A percentile compares a stretch with the other conserved stretches of the same genome.
Conservation (phyloP, 225 moss, liverwort and hornwort species). For the Marchantia paleacea region DNA sequence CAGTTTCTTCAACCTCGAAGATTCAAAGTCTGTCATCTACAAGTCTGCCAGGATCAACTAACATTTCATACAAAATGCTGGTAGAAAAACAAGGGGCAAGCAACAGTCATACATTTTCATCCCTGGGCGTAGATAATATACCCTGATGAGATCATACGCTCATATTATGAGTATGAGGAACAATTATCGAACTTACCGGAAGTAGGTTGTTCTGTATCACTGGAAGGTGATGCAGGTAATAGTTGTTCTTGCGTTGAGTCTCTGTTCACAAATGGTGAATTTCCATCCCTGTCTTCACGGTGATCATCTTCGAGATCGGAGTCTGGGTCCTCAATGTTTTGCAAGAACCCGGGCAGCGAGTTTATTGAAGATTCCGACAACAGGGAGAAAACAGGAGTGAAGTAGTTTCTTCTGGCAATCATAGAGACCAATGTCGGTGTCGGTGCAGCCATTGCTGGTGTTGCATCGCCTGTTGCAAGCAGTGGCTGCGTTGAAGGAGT, state of each 20-base stretch:
- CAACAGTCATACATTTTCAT: background rate
- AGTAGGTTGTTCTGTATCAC: background rate
- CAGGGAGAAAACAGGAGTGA: constrained; percentile 79
- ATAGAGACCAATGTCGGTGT: constrained; percentile 28
- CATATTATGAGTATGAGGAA: no score
- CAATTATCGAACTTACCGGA: constrained; percentile 21
- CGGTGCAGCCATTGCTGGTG: constrained; percentile 11
- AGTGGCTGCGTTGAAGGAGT: constrained; percentile 21
- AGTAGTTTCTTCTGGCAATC: constrained; percentile 41
- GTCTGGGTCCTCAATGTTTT: constrained; percentile 39
- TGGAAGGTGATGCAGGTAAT: background rate
- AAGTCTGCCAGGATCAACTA: background rate
- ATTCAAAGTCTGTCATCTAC: background rate
- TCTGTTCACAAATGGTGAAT: constrained; percentile 26
- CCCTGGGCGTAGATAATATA: no score
- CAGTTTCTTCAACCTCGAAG: background rate
- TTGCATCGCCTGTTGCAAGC: background rate
- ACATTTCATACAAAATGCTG: background rate
- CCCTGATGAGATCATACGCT: no score
- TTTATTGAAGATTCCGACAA: constrained; percentile 85
- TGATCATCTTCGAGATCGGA: constrained; percentile 41
- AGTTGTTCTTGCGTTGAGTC: constrained; percentile 9
- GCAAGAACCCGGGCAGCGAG: constrained; percentile 57
- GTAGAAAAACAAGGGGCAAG: background rate
- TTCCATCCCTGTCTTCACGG: constrained; percentile 28